These are phyloP conservation scores for Picea glauca DNA, from an alignment of 75 land plant genomes.

Conservation along the genomic window DNA sequence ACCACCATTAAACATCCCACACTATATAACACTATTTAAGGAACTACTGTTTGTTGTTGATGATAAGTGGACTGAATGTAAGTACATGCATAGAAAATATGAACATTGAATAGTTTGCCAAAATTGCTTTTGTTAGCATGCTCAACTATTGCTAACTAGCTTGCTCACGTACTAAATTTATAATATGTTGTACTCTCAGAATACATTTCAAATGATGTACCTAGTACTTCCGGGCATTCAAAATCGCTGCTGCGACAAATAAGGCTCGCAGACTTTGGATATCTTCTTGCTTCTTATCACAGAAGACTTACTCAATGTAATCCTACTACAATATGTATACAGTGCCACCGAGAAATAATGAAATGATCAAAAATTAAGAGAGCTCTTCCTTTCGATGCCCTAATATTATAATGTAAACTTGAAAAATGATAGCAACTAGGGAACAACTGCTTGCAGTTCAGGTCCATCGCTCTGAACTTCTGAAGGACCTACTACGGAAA, in stretches of 20 bases:
- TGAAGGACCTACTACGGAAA: constrained; percentile 58
- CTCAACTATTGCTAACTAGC: not conserved
- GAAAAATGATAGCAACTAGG: not conserved
- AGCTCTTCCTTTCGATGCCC: not conserved
- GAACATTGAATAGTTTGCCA: no score
- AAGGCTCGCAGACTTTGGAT: not conserved
- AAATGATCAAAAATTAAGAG: not conserved
- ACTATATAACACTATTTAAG: no score
- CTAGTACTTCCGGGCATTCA: not conserved
- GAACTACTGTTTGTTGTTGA: no score
- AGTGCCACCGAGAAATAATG: not conserved
- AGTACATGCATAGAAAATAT: no score
- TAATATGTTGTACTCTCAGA: not conserved
- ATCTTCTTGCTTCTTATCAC: not conserved
- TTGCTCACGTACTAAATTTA: not conserved
- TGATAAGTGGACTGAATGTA: no score
- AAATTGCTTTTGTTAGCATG: not conserved
- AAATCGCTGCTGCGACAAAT: not conserved
- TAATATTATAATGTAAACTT: not conserved
- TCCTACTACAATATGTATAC: not conserved
- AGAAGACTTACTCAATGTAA: not conserved
- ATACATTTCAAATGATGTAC: not conserved
- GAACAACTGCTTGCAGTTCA: not conserved
- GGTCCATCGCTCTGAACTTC: constrained; percentile 32
- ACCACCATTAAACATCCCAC: no score